Percentiles rank a stretch among this genome's conserved stretches.
Conservation (phyloP, 495 filamentous ascomycete species). For the Aspergillus sclerotiicarbonarius region DNA sequence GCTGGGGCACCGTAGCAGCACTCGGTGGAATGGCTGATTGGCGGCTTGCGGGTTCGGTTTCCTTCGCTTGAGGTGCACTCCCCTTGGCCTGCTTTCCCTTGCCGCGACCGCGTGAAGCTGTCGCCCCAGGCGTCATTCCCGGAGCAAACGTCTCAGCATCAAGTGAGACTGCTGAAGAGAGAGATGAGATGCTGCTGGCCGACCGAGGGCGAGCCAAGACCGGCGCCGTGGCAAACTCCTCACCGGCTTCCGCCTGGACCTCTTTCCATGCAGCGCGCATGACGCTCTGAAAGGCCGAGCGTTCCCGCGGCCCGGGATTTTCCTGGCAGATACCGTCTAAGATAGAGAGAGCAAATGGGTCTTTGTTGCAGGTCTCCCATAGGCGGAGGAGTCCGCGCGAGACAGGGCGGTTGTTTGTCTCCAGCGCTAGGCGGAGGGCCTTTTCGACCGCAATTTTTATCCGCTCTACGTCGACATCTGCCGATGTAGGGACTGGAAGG, state of each 20-base stretch:
- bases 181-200: slow-evolving; percentile 46
- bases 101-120: slow-evolving; percentile 19
- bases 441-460: slow-evolving; percentile 23
- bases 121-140: slow-evolving; percentile 13
- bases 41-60: slow-evolving; percentile 14
- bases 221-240: slow-evolving; percentile 7
- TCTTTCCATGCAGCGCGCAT: slow-evolving; percentile 27
- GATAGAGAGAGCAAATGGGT: slow-evolving; percentile 26
- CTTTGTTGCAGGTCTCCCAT: slow-evolving; percentile 27
- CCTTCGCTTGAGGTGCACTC: slow-evolving; percentile 22
- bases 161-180: slow-evolving; percentile 42
- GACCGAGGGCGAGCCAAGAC: slow-evolving; percentile 21
- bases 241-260: slow-evolving; percentile 14
- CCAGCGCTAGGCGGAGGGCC: slow-evolving; percentile 22
- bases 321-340: slow-evolving; percentile 25
- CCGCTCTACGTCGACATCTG: slow-evolving; percentile 27
- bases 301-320: slow-evolving; percentile 23
- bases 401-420: slow-evolving; percentile 26
- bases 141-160: slow-evolving; percentile 29
- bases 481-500: slow-evolving; percentile 22
- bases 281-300: slow-evolving; percentile 24
- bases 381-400: slow-evolving; percentile 27
- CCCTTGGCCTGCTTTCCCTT: slow-evolving; percentile 31
- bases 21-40: slow-evolving; percentile 16
- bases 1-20: slow-evolving; percentile 19